These are phyloP conservation scores for Fistulina hepatica DNA, from an alignment of 1,284 basidiomycete genomes.

Conservation along the genomic window DNA sequence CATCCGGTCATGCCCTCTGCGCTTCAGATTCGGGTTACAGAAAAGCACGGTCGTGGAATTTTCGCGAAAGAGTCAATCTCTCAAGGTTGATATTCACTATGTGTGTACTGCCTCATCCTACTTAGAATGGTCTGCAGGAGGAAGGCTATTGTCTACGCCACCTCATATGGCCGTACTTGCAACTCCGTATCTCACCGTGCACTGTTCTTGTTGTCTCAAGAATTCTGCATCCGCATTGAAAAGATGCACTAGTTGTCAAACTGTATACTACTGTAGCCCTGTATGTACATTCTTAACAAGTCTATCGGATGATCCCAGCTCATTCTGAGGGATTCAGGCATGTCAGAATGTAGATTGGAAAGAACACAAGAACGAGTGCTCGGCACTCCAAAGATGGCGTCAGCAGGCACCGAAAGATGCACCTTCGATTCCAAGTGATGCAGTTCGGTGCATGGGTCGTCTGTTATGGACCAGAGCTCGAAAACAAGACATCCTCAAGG, in stretches of 20 bases:
- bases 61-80: not conserved
- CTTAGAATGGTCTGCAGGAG: constrained; percentile 34
- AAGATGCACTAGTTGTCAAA: constrained; percentile 63
- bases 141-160: constrained; percentile 39
- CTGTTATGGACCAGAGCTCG: constrained; percentile 60
- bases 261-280: constrained; percentile 60
- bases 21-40: not conserved
- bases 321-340: constrained; percentile 28
- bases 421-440: constrained; percentile 53
- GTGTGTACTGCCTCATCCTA: not conserved
- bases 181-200: constrained; percentile 41
- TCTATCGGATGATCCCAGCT: constrained; percentile 1
- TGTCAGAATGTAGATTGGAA: constrained; percentile 77
- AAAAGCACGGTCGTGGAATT: not conserved
- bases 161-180: constrained; percentile 63
- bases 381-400: constrained; percentile 50
- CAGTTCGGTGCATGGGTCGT: constrained; percentile 65
- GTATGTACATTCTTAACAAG: constrained; percentile 31
- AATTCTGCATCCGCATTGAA: constrained; percentile 31
- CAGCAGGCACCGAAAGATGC: constrained; percentile 35
- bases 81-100: not conserved
- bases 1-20: not conserved
- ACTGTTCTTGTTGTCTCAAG: constrained; percentile 63
- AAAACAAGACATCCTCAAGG: too few species aligned
- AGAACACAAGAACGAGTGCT: constrained; percentile 69